Base-by-base conservation (phyloP, 352 stramenopile genomes). In the Globisporangium cylindrosporum region DNA sequence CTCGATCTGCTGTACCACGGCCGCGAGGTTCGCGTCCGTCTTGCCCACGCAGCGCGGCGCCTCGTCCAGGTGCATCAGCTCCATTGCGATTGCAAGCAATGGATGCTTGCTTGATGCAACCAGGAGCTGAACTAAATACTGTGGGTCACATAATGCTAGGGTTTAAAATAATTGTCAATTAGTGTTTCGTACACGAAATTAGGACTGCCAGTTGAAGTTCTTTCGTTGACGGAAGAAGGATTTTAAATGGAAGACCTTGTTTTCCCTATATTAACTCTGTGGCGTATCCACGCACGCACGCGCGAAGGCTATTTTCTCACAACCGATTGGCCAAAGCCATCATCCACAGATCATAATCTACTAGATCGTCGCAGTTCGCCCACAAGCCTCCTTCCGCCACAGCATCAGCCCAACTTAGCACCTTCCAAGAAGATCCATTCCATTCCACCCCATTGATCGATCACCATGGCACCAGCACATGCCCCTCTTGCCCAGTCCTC, bases 1-100 rank as follows among this genome's bases (percentile, higher is more conserved):
- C 15, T 70, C 64, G 57, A 90, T 71, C 62, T 89, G 83, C 73
- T 90, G 81, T 12, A 62, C 38, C 20, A 62, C 57, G 3, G 57
- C 57, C 14, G 57, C 34, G 57, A 53, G 34, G 22, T 51, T 46
- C 29, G 53, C 57, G 36, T 62, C 57, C 34, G 57, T 20, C 22
- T 24, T 46, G 25, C 57, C 34, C 14, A 62, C 34, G 15, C 57
- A 62, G 20, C n/a, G 20, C 57, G n/a, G 20, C 9, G 41, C 32
- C 9, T 34, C 22, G 3, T 22, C 57, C 27, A 62, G 57, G 8
- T 27, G 56, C 56, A 62, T 46, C 32, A 62, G 56, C 56, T 62
- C 56, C 56, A 51, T 51, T 36, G 32, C 32, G 4, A 36, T 10
- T 36, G 32, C 32, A 32, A 32, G 27, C 27, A 32, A 36, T 36